These are phyloP conservation scores for Penicillium fuscoglaucum DNA, from an alignment of 2,329 filamentous ascomycete genomes.

Conservation along the genomic window DNA sequence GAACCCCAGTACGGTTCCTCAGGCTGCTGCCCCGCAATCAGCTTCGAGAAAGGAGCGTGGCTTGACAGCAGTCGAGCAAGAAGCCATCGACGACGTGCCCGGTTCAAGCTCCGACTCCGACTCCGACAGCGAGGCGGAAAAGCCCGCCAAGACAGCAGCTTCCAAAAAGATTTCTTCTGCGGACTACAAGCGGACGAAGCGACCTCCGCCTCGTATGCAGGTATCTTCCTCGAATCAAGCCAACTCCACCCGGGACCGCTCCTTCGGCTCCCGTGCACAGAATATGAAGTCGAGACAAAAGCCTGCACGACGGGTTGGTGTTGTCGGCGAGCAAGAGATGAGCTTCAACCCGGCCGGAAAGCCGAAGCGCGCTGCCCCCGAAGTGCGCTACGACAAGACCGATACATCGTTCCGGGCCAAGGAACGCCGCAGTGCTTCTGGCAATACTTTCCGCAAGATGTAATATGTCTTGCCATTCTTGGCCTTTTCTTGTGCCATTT, in stretches of 20 bases:
- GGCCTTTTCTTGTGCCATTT: background rate
- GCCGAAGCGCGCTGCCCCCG: slow-evolving; percentile 33
- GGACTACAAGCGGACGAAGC: slow-evolving; percentile 56
- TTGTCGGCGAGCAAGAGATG: slow-evolving; percentile 56
- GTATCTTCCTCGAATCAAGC: slow-evolving; percentile 55
- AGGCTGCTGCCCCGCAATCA: slow-evolving; percentile 15
- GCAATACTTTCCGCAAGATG: slow-evolving; percentile 51
- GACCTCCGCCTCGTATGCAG: slow-evolving; percentile 55
- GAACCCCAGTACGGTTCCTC: slow-evolving; percentile 75
- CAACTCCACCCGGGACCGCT: slow-evolving; percentile 51
- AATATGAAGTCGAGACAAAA: slow-evolving; percentile 42
- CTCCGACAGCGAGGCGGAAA: slow-evolving; percentile 35
- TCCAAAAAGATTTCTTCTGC: slow-evolving; percentile 53
- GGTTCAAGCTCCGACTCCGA: slow-evolving; percentile 42
- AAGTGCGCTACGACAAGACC: slow-evolving; percentile 22
- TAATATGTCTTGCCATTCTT: slow-evolving; percentile 25
- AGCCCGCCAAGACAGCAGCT: slow-evolving; percentile 31
- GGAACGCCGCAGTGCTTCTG: slow-evolving; percentile 51
- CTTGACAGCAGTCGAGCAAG: slow-evolving; percentile 64
- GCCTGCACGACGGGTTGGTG: slow-evolving; percentile 34
- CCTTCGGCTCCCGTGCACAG: slow-evolving; percentile 59
- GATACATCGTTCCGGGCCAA: slow-evolving; percentile 35
- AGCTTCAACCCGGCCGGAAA: slow-evolving; percentile 59
- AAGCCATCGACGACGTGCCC: slow-evolving; percentile 55
- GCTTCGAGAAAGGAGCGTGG: slow-evolving; percentile 46